phyloP scores from a whole-genome alignment of 2,329 filamentous ascomycete species.

The Exutisphaerella laricina region DNA sequence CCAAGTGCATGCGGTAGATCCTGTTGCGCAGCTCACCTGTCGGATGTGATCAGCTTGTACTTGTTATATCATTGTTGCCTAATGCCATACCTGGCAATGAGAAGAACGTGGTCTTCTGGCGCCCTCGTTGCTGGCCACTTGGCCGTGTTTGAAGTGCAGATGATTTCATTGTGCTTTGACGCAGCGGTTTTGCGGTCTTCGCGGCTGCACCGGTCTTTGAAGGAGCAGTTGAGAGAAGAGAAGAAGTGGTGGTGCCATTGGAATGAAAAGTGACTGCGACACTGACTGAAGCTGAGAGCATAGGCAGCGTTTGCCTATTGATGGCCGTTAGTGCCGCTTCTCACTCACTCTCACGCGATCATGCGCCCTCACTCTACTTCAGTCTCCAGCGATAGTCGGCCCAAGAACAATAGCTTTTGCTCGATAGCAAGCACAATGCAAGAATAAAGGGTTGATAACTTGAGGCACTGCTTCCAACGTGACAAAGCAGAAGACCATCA shows the following conservation, averaged over 20 bases:
- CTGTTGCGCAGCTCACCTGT: slow-evolving; percentile 5
- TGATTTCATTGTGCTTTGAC: neutral
- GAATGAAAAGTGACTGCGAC: neutral
- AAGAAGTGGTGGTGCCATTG: neutral
- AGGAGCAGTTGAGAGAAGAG: too few species aligned
- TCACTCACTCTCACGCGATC: neutral
- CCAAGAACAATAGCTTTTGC: too few species aligned
- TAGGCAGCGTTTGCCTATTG: neutral
- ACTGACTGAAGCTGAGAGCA: too few species aligned
- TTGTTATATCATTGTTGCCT: neutral
- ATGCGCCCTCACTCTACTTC: neutral
- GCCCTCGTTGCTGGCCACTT: neutral
- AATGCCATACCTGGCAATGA: neutral
- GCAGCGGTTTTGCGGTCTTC: too few species aligned
- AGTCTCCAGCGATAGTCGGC: too few species aligned
- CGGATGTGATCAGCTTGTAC: neutral
- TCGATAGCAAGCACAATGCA: too few species aligned
- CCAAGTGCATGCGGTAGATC: neutral
- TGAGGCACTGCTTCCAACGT: too few species aligned
- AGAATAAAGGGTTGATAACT: too few species aligned
- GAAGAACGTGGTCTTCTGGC: neutral
- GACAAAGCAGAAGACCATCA: too few species aligned
- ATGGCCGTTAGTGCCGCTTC: neutral
- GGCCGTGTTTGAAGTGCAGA: neutral
- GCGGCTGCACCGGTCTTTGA: neutral